Conservation (phyloP, 2,329 filamentous ascomycete genomes). For the Fusarium bulbicola region DNA sequence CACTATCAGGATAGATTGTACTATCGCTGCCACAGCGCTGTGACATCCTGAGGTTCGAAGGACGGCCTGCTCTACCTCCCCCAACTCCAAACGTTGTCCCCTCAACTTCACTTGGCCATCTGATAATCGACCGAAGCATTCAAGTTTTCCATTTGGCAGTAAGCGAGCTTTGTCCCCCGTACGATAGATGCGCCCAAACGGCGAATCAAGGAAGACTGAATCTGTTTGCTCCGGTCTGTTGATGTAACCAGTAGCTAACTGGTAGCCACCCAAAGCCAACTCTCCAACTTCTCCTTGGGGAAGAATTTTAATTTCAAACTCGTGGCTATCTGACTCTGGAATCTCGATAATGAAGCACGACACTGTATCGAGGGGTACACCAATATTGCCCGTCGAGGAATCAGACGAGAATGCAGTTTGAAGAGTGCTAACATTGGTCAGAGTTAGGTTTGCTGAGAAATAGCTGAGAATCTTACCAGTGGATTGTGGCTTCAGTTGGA, state of each 20-base stretch:
- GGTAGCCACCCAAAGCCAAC: constrained; percentile 80
- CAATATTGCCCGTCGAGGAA: constrained; percentile 74
- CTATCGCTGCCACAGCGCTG: constrained; percentile 72
- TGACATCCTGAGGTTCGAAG: constrained; percentile 70
- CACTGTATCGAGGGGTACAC: constrained; percentile 81
- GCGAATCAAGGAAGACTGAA: constrained; percentile 73
- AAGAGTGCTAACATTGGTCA: constrained; percentile 64
- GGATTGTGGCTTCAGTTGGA: constrained; percentile 90
- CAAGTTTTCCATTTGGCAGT: constrained; percentile 72
- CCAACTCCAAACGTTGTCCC: constrained; percentile 83
- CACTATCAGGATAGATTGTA: constrained; percentile 74
- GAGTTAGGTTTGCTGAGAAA: neutral
- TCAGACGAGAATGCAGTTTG: constrained; percentile 67
- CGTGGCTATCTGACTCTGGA: constrained; percentile 26
- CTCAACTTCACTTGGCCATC: constrained; percentile 87
- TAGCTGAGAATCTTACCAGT: constrained; percentile 64
- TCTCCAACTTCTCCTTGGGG: constrained; percentile 77
- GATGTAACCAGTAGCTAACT: constrained; percentile 83
- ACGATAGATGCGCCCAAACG: constrained; percentile 77
- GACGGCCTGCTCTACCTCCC: constrained; percentile 78
- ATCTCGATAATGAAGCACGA: constrained; percentile 76
- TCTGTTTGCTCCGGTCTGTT: constrained; percentile 81
- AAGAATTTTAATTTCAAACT: constrained; percentile 60
- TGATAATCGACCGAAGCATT: constrained; percentile 82
- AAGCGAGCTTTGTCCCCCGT: constrained; percentile 86